These are phyloP conservation scores for Claviceps maximensis DNA, from an alignment of 2,329 filamentous ascomycete genomes.

Conservation along the genomic window DNA sequence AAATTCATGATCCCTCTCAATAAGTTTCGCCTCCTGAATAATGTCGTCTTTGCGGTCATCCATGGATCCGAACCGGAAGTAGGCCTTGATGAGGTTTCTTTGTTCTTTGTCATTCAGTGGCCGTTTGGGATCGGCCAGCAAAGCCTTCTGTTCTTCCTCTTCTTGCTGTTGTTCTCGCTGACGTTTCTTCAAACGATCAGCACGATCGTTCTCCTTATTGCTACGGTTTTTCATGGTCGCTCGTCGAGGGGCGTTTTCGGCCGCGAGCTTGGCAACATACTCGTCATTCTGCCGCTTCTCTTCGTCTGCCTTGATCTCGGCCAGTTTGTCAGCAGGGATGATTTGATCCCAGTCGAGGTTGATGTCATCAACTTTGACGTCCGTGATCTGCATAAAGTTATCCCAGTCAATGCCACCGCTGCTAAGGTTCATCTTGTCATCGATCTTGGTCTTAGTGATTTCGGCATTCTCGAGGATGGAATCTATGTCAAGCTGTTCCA, in stretches of 20 bases:
- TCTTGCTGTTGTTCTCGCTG: conserved; percentile 53
- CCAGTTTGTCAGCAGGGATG: conserved; percentile 85
- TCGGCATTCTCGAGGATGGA: conserved; percentile 94
- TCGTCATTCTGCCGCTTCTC: conserved; percentile 71
- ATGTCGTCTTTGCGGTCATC: conserved; percentile 82
- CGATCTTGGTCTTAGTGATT: conserved; percentile 89
- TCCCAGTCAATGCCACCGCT: conserved; percentile 77
- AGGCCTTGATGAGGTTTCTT: conserved; percentile 79
- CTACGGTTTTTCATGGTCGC: conserved; percentile 49
- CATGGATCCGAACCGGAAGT: conserved; percentile 81
- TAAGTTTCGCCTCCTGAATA: conserved; percentile 71
- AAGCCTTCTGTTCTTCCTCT: conserved; percentile 58
- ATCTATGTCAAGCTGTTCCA: conserved; percentile 96
- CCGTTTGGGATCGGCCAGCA: conserved; percentile 72
- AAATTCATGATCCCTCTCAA: conserved; percentile 69
- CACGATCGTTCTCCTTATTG: conserved; percentile 46
- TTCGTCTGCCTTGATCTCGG: conserved; percentile 79
- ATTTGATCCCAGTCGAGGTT: conserved; percentile 93
- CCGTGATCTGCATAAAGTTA: conserved; percentile 94
- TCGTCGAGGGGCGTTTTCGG: conserved; percentile 73
- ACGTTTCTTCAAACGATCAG: conserved; percentile 54
- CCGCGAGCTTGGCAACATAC: conserved; percentile 68
- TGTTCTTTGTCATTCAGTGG: conserved; percentile 87
- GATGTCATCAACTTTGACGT: conserved; percentile 80
- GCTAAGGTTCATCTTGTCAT: conserved; percentile 80